These are phyloP conservation scores for Fraxinus angustifolia DNA, from an alignment of 305 asterid genomes.

Conservation along the genomic window DNA sequence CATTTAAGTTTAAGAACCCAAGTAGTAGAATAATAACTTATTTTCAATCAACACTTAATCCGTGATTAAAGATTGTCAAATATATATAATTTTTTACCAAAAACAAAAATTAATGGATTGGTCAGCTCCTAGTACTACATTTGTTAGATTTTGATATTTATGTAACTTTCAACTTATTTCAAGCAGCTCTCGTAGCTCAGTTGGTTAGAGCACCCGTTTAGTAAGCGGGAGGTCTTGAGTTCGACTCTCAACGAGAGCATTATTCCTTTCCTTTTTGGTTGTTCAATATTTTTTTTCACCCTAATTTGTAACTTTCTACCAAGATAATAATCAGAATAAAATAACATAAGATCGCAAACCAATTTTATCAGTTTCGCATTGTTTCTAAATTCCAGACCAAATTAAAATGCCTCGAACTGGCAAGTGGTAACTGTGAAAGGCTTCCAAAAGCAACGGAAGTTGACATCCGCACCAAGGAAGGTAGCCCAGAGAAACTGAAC, in stretches of 20 bases:
- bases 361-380: not conserved
- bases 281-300: not conserved
- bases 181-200: constrained; percentile 44
- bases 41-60: not conserved
- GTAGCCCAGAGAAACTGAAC: not conserved
- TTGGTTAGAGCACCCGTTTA: constrained; percentile 65
- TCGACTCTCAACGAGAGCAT: constrained; percentile 59
- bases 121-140: not conserved
- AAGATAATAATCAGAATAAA: not conserved
- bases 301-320: not conserved
- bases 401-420: not conserved
- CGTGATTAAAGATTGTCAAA: not conserved
- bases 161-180: no score
- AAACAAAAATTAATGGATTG: no score
- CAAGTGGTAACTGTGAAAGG: not conserved
- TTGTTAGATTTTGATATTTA: no score
- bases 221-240: constrained; percentile 70
- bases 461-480: not conserved
- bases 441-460: not conserved
- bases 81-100: not conserved
- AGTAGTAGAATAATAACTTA: not conserved
- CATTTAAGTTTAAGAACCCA: not conserved
- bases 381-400: not conserved
- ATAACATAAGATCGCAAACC: not conserved
- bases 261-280: no score